Evolutionary conservation across 139 green algal genomes (phyloP).

Genomic region (Desmodesmus armatus): DNA sequence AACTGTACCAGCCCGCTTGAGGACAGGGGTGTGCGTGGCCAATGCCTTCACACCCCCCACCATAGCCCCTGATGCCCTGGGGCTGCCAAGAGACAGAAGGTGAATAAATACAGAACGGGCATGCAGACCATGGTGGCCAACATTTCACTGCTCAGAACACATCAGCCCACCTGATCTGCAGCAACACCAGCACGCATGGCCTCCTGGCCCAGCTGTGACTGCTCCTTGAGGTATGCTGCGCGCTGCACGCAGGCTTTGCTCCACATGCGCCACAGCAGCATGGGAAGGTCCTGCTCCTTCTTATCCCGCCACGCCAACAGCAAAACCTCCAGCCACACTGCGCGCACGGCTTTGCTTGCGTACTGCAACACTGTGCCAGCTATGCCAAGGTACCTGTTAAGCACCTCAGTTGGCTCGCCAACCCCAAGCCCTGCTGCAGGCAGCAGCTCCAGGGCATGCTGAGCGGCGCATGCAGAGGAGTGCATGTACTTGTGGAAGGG

Average conservation of each 20-base stretch:
- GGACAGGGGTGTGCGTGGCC: too few relatives aligned
- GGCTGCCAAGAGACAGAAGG: too few relatives aligned
- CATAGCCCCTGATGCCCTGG: too few relatives aligned
- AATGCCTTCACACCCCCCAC: too few relatives aligned
- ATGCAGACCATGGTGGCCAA: too few relatives aligned
- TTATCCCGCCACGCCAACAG: slow-evolving; percentile 1
- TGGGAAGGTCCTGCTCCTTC: background rate
- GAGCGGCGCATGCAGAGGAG: background rate
- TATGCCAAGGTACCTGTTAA: slow-evolving; percentile 10
- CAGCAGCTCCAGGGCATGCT: background rate
- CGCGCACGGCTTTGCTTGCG: background rate
- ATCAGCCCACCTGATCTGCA: too few relatives aligned
- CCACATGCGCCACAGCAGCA: background rate
- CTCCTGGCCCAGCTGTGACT: slow-evolving; percentile 10
- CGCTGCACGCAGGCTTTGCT: background rate
- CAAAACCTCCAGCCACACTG: slow-evolving; percentile 2
- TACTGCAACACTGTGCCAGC: slow-evolving; percentile 4
- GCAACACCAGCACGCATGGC: too few relatives aligned
- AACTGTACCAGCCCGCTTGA: too few relatives aligned
- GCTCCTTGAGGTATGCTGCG: background rate
- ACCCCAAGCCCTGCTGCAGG: background rate
- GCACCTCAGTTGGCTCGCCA: background rate
- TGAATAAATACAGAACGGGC: too few relatives aligned
- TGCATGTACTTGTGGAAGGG: slow-evolving; percentile 27
- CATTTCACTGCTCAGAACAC: too few relatives aligned